Evolutionary conservation across 2,329 filamentous ascomycete genomes (phyloP), one percentile per base, ranked within the genome.

Genomic region (Apiospora koreana): DNA sequence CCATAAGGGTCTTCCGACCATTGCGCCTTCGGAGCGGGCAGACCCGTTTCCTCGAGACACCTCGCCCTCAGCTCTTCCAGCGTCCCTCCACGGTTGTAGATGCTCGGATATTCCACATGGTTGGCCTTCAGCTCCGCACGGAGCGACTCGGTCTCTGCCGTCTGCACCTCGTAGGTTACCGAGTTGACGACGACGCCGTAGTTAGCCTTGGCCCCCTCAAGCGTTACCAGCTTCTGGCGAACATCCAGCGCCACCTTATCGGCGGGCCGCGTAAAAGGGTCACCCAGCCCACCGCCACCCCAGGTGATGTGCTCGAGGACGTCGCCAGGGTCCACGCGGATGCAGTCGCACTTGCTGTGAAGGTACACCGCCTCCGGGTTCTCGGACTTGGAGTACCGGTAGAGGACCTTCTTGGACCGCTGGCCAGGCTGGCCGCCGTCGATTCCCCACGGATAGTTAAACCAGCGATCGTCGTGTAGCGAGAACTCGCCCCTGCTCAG

Each of bases 291-390:
- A 28, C 83, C 84, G 38, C 83, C 84, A 64, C 84, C 84, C 84
- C 84, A 86, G 5, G 85, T 86, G 41, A 85, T 80, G 82, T 82
- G 86, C 76, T 86, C 84, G 6, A 86, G 81, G 1, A 85, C 78
- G 71, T 87, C 84, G 16, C 81, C 83, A 1, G 81, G 82, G 43
- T 81, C 76, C 1, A 86, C 84, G 21, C 80, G 79, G 35, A 86
- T 74, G 72, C 85, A 81, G 72, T 86, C 84, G 72, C 83, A 84
- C 74, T 86, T 86, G n/a, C 80, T 83, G 12, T 82, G 80, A 2
- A 85, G 77, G 23, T 80, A 69, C 54, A 81, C 79, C 0, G 73
- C 75, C 0, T 78, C 76, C 14, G 81, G 79, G 8, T 71, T 74
- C 0, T 76, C 73, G 21, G 41, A 28, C 21, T 67, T 35, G 28